These are phyloP conservation scores for Russula olivacea DNA, from an alignment of 768 basidiomycete genomes.

Conservation along the genomic window DNA sequence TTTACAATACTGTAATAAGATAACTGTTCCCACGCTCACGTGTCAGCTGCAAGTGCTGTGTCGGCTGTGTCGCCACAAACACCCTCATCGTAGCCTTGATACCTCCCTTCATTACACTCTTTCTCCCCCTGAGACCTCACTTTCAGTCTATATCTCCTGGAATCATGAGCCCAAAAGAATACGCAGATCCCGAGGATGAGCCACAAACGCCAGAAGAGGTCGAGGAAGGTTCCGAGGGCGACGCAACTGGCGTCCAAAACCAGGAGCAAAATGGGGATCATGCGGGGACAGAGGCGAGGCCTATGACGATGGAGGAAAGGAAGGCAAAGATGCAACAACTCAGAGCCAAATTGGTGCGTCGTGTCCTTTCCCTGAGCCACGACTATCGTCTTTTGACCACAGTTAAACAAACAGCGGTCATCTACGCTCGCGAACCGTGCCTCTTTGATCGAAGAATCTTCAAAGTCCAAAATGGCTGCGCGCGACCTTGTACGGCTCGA, in stretches of 20 bases:
- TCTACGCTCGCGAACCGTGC: constrained; percentile 80
- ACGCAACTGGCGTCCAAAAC: neutral
- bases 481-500: constrained; percentile 82
- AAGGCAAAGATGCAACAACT: constrained; percentile 20
- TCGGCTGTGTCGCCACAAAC: neutral
- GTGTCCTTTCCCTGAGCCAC: neutral
- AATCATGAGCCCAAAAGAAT: constrained; percentile 3
- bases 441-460: constrained; percentile 79
- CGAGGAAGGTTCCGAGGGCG: constrained; percentile 6
- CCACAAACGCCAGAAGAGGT: constrained; percentile 8
- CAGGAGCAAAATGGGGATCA: constrained; percentile 2
- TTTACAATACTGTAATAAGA: neutral
- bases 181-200: neutral
- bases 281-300: neutral
- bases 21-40: neutral
- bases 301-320: constrained; percentile 26
- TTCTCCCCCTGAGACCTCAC: neutral
- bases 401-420: constrained; percentile 47
- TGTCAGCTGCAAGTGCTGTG: neutral
- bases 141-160: neutral
- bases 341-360: constrained; percentile 17
- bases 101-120: neutral
- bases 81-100: neutral
- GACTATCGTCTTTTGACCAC: neutral
- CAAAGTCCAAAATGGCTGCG: constrained; percentile 67